A percentile compares a stretch with the other conserved stretches of the same genome.
Evolutionary conservation across 73 alveolate species (phyloP).

Genomic region (Tetrahymena elliotti): DNA sequence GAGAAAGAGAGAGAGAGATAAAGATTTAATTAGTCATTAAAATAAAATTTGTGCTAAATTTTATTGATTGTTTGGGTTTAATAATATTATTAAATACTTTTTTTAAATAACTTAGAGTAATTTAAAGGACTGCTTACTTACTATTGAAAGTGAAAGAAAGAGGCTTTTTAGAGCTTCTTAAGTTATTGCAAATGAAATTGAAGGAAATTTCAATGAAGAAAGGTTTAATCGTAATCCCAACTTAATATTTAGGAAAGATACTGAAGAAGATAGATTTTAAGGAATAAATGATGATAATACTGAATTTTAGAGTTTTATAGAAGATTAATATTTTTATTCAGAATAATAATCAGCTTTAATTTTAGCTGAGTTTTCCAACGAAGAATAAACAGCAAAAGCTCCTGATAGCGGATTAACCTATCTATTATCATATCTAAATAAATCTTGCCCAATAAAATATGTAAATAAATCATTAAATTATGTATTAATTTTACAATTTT

Average conservation of each 20-base stretch:
- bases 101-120: not conserved
- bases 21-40: not conserved
- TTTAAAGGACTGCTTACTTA: not conserved
- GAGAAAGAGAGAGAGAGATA: not conserved
- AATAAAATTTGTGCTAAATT: no score
- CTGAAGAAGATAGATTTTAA: not conserved
- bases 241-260: not conserved
- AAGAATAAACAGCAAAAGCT: not conserved
- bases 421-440: not conserved
- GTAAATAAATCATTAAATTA: not conserved
- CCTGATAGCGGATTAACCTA: not conserved
- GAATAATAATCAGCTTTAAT: not conserved
- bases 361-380: not conserved
- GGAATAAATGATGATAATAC: not conserved
- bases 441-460: conserved; percentile 16
- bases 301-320: not conserved
- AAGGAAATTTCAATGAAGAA: not conserved
- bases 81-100: not conserved
- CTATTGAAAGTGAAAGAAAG: not conserved
- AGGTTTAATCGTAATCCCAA: not conserved
- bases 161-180: not conserved
- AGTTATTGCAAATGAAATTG: not conserved
- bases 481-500: not conserved
- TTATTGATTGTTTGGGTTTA: not conserved
- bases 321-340: not conserved